A percentile compares a stretch with the other conserved stretches of the same genome.
Evolutionary conservation across 305 asterid genomes (phyloP).

Genomic region (Fraxinus angustifolia): DNA sequence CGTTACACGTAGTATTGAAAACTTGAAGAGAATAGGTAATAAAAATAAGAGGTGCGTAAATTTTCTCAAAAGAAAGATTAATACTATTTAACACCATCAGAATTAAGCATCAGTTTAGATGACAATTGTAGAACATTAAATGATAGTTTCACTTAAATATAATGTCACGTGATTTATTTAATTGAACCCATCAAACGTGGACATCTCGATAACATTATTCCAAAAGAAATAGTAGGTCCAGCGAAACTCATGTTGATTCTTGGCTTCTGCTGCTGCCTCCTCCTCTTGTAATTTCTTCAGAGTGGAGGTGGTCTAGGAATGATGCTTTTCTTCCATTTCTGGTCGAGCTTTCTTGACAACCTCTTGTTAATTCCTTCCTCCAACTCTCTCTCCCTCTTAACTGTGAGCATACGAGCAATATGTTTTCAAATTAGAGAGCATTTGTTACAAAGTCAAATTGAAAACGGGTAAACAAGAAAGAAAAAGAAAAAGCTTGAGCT

Average conservation of each 20-base stretch:
- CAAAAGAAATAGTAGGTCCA: neutral
- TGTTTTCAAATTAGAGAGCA: slow-evolving; percentile 18
- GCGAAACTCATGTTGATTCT: slow-evolving; percentile 46
- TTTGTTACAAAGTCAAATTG: neutral
- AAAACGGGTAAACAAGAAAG: neutral
- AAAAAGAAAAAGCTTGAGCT: neutral
- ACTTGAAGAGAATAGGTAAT: neutral
- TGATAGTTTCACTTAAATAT: neutral
- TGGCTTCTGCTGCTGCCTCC: slow-evolving; percentile 85
- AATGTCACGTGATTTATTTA: neutral
- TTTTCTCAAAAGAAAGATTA: neutral
- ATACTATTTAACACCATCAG: neutral
- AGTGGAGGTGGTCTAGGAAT: slow-evolving; percentile 90
- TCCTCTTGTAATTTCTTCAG: slow-evolving; percentile 70
- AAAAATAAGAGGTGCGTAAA: neutral
- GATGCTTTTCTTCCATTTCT: slow-evolving; percentile 87
- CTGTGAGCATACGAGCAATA: slow-evolving; percentile 85
- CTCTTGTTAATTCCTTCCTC: slow-evolving; percentile 89
- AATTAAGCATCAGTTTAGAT: neutral
- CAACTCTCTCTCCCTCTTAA: slow-evolving; percentile 83
- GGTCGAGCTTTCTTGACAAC: slow-evolving; percentile 76
- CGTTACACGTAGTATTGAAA: neutral
- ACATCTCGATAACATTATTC: neutral
- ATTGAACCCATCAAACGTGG: neutral
- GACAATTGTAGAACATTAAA: neutral